Evolutionary conservation across 2,329 filamentous ascomycete genomes (phyloP).

Genomic region (Colletotrichum euphorbiae): DNA sequence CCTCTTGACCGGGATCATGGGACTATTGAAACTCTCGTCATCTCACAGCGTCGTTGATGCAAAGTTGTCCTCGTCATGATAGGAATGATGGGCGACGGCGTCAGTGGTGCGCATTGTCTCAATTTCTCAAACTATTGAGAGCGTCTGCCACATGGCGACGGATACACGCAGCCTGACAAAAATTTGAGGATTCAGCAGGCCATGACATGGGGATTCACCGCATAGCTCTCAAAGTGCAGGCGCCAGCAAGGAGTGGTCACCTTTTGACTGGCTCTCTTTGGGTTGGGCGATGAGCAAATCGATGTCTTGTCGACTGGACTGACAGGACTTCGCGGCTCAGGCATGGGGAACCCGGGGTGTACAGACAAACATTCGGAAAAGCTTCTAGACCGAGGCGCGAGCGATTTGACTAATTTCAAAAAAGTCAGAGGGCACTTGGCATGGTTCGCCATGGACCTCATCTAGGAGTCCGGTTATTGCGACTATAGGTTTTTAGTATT

Average conservation of each 20-base stretch:
- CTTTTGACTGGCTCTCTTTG: neutral
- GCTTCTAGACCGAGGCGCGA: slow-evolving; percentile 15
- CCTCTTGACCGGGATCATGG: too few species aligned
- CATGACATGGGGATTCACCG: neutral
- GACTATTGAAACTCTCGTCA: too few species aligned
- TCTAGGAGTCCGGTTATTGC: too few species aligned
- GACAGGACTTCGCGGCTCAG: neutral
- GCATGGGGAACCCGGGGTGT: slow-evolving; percentile 6
- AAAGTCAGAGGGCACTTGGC: slow-evolving; percentile 7
- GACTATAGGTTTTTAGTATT: too few species aligned
- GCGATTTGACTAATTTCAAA: slow-evolving; percentile 2
- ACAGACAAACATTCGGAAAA: slow-evolving; percentile 2
- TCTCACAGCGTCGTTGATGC: too few species aligned
- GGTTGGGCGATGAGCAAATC: neutral
- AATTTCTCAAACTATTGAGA: neutral
- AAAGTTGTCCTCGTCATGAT: too few species aligned
- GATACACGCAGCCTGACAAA: neutral
- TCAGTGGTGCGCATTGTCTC: neutral
- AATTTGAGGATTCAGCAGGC: neutral
- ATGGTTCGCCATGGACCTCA: slow-evolving; percentile 3
- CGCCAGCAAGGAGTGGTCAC: neutral
- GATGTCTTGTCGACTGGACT: neutral
- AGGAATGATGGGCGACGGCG: too few species aligned
- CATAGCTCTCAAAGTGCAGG: neutral
- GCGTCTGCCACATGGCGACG: too few species aligned